Evolutionary conservation across 2,329 filamentous ascomycete genomes (phyloP).

Genomic region (Alternaria tenuissima): DNA sequence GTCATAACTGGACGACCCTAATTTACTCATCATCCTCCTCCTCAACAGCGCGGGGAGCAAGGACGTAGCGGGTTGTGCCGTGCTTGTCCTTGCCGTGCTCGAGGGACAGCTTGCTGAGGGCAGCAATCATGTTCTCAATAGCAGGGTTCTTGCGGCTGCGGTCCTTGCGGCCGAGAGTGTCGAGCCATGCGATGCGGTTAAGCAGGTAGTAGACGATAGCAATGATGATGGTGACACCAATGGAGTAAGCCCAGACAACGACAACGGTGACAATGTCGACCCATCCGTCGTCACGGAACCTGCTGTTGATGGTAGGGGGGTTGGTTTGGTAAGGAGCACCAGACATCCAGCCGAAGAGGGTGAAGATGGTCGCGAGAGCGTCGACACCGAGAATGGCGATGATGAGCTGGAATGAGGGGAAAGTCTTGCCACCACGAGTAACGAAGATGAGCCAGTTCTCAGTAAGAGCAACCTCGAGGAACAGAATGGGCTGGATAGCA

Average conservation of each 20-base stretch:
- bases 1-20: conserved; percentile 28
- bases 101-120: conserved; percentile 70
- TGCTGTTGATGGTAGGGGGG: conserved; percentile 51
- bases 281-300: conserved; percentile 59
- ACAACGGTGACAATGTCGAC: conserved; percentile 71
- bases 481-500: conserved; percentile 73
- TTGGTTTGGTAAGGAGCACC: conserved; percentile 58
- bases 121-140: conserved; percentile 72
- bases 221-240: conserved; percentile 70
- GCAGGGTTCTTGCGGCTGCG: conserved; percentile 68
- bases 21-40: conserved; percentile 58
- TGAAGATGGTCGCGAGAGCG: conserved; percentile 75
- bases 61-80: conserved; percentile 55
- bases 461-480: conserved; percentile 62
- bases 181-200: conserved; percentile 66
- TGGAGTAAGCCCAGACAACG: conserved; percentile 71
- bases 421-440: conserved; percentile 70
- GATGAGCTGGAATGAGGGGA: conserved; percentile 77
- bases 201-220: conserved; percentile 71
- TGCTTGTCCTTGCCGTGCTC: conserved; percentile 65
- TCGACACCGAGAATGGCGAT: conserved; percentile 76
- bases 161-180: conserved; percentile 70
- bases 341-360: conserved; percentile 76
- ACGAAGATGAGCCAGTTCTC: conserved; percentile 66
- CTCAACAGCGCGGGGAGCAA: conserved; percentile 57